These are phyloP conservation scores for Cystoderma amianthinum DNA, from an alignment of 768 basidiomycete species.

Conservation along the genomic window DNA sequence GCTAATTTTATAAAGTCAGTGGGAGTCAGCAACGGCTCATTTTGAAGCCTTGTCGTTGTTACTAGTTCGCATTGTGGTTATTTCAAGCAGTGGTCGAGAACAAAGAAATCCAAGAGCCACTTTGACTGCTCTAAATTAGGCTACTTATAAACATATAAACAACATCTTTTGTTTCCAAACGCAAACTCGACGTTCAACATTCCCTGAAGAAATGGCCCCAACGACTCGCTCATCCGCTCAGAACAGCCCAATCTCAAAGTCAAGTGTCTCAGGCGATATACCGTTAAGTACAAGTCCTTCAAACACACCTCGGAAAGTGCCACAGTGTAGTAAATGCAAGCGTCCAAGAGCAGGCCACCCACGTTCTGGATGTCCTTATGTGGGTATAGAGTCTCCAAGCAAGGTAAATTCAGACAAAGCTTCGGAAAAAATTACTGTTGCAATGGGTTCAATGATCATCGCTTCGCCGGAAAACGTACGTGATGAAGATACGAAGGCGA, in stretches of 20 bases:
- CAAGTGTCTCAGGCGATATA: background rate
- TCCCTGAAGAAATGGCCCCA: slow-evolving; percentile 13
- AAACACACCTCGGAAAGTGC: slow-evolving; percentile 41
- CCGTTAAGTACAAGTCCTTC: slow-evolving; percentile 8
- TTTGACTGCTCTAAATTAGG: too few species aligned
- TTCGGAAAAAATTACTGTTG: slow-evolving; percentile 26
- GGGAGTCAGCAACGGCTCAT: too few species aligned
- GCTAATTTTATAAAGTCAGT: too few species aligned
- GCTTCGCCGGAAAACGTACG: slow-evolving; percentile 11
- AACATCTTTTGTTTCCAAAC: background rate
- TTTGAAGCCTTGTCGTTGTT: too few species aligned
- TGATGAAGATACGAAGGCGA: slow-evolving; percentile 26
- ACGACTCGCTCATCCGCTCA: slow-evolving; percentile 14
- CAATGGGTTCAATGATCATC: slow-evolving; percentile 41
- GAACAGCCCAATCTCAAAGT: slow-evolving; percentile 11
- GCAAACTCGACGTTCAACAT: slow-evolving; percentile 5
- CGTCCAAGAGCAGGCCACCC: slow-evolving; percentile 53
- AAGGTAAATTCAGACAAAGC: slow-evolving; percentile 8
- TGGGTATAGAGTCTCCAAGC: slow-evolving; percentile 16
- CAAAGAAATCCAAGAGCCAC: too few species aligned
- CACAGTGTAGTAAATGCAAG: slow-evolving; percentile 48
- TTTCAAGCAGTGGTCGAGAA: too few species aligned
- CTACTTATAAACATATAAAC: background rate
- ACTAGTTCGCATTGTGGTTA: too few species aligned
- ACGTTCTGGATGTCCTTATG: slow-evolving; percentile 52